Evolutionary conservation across 345 rosid genomes (phyloP), one percentile per base, ranked within the genome.

Genomic region (Hirschfeldia incana): DNA sequence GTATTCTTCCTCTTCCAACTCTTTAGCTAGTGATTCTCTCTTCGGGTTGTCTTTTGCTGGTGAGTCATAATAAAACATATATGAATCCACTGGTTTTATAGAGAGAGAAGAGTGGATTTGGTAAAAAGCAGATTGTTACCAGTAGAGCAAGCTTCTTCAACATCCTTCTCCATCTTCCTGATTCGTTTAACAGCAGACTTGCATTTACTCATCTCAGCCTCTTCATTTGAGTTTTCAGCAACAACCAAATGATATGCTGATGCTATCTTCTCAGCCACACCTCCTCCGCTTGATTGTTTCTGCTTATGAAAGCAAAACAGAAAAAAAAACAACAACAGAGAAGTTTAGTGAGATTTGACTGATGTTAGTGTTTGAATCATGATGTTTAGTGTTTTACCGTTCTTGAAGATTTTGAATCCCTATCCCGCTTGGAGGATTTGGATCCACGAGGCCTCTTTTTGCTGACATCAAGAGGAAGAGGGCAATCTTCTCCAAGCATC

Each of bases 191-290:
- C 83, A 0, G 88, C 84, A 70, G 97, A 87, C 79, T 88, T 88
- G 83, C 97, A 92, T 66, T 85, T 89, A 58, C 69, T 86, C 86
- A 88, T 88, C 84, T 91, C 97, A 28, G 80, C 84, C 59, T 92
- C 98, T 83, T 94, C 95, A 44, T 80, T 86, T 16, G 84, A 72
- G 39, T 84, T 89, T 26, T 92, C 98, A 76, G 86, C 82, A 29
- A 80, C 80, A 7, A 94, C 87, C 85, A 67, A 12, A 73, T 91
- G 90, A 77, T 83, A 89, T 5, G 97, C 94, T 0, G 97, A 89
- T 33, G 86, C 91, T 75, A 94, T 91, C 85, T 91, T 92, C 86
- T 92, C 97, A n/a, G 97, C 86, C 53, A 85, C 73, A 37, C 92
- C 89, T 67, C 93, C 98, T 65, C 94, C 98, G 76, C 86, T 77